Base-by-base conservation (phyloP, 1,284 basidiomycete species). In the Schizopora paradoxa region DNA sequence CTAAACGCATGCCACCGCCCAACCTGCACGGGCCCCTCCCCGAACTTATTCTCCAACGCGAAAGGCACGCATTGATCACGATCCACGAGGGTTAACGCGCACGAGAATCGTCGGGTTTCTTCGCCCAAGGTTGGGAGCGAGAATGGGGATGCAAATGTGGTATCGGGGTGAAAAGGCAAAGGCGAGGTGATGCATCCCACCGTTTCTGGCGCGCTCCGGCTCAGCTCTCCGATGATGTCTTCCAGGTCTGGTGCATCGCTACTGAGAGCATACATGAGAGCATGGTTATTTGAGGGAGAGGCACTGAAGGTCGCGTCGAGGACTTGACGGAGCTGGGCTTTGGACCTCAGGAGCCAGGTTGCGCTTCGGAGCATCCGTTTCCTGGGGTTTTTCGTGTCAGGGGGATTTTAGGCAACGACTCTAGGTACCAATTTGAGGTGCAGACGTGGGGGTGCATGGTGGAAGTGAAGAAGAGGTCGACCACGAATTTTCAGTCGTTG, bases 101-200 rank as follows among this genome's bases (percentile, higher is more conserved):
- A 51, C 2, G 49, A 51, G 36, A 47, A 51, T 13, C 41, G 31
- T 11, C 19, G 10, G 7, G 14, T 10, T 13, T 33, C 35, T 2
- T 11, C 18, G 14, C 31, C 25, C 11, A 31, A 10, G 5, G 8
- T 31, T 31, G 28, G 28, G 10, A 10, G 14, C 28, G 10, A 31
- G 28, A 10, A 14, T 8, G 14, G 28, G 8, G 28, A 8, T 31
- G 28, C 28, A 31, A n/a, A n/a, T n/a, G n/a, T n/a, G n/a, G n/a
- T n/a, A n/a, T n/a, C n/a, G n/a, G n/a, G n/a, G n/a, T n/a, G n/a
- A n/a, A n/a, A n/a, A n/a, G 43, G 40, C 14, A 47, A 14, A 1
- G 44, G 49, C 18, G 26, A 29, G 11, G 49, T 46, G 22, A 51
- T 31, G 28, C 49, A 51, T 6, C 49, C 49, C 14, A 51, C 28